Percentiles rank a stretch among this genome's conserved stretches.
Conservation (phyloP, 352 stramenopile species). For the Paralagenidium karlingii region DNA sequence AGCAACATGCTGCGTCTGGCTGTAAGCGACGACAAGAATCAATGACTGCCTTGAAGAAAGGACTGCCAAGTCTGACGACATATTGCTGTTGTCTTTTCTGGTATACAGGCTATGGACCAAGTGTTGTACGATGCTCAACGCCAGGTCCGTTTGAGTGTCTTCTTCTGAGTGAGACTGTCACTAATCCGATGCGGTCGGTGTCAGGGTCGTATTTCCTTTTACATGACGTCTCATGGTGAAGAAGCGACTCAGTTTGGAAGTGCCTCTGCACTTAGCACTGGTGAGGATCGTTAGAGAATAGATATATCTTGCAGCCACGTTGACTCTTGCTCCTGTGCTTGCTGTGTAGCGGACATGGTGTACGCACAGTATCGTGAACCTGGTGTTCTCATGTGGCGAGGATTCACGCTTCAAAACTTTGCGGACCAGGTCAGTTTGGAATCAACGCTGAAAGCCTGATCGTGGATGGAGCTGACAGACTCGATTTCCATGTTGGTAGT, state of each 20-base stretch:
- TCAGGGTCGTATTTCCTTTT: constrained; percentile 94
- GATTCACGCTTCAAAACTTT: constrained; percentile 95
- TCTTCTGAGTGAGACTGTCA: too few relatives aligned
- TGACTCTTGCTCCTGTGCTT: too few relatives aligned
- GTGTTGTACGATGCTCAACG: constrained; percentile 96
- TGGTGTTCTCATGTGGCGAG: constrained; percentile 96
- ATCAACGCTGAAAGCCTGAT: too few relatives aligned
- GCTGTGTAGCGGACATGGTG: constrained; percentile 76
- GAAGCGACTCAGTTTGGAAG: constrained; percentile 94
- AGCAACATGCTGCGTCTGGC: constrained; percentile 73
- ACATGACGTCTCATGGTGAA: constrained; percentile 91
- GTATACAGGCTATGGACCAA: constrained; percentile 90
- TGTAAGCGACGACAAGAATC: constrained; percentile 13
- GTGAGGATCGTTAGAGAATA: too few relatives aligned
- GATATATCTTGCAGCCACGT: neutral
- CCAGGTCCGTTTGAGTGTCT: constrained; percentile 43
- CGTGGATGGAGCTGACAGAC: constrained; percentile 1
- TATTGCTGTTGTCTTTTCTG: constrained; percentile 4
- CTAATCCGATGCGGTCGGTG: too few relatives aligned
- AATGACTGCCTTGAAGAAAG: constrained; percentile 2
- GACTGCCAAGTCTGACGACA: constrained; percentile 1
- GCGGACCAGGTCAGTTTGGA: constrained; percentile 91
- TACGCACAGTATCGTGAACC: constrained; percentile 98
- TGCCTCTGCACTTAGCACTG: constrained; percentile 78
- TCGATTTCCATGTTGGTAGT: constrained; percentile 18